Conservation (phyloP, 2,329 filamentous ascomycete species). For the Ophiostoma angusticollis region DNA sequence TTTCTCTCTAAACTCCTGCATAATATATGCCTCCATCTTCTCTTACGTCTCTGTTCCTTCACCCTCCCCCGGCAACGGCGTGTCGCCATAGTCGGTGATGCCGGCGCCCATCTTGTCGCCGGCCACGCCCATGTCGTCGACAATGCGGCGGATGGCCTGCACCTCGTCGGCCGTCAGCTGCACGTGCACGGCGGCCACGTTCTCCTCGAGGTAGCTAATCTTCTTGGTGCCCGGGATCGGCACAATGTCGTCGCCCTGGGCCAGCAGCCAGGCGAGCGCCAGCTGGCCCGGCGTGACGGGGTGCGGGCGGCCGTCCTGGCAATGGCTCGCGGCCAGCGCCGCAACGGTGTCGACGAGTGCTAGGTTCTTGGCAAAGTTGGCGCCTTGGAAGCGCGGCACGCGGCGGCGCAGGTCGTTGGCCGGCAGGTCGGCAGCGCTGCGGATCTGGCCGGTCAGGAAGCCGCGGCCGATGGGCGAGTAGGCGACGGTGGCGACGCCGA, state of each 20-base stretch:
- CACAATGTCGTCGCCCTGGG: constrained; percentile 46
- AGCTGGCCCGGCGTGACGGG: constrained; percentile 42
- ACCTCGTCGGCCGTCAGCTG: constrained; percentile 23
- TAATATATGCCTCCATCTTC: too few species aligned
- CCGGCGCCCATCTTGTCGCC: constrained; percentile 11
- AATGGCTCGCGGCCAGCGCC: constrained; percentile 39
- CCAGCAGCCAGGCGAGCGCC: constrained; percentile 49
- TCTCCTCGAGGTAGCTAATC: constrained; percentile 34
- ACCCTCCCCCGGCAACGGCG: too few species aligned
- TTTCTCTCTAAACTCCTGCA: too few species aligned
- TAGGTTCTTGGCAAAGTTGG: constrained; percentile 44
- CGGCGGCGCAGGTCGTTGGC: constrained; percentile 33
- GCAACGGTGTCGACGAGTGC: constrained; percentile 37
- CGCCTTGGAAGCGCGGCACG: constrained; percentile 35
- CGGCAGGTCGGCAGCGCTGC: constrained; percentile 32
- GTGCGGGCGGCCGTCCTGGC: constrained; percentile 1
- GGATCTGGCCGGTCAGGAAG: constrained; percentile 38
- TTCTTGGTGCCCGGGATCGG: constrained; percentile 43
- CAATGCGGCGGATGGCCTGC: constrained; percentile 20
- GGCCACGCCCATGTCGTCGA: constrained; percentile 13
- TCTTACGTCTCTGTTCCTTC: too few species aligned
- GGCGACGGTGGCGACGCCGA: constrained; percentile 43
- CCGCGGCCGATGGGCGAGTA: constrained; percentile 49
- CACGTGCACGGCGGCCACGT: constrained; percentile 24
- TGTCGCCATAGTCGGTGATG: constrained; percentile 11